Evolutionary conservation across 108 stramenopile species (phyloP), one percentile per base, ranked within the genome.

Genomic region (Nannochloropsis gaditana): DNA sequence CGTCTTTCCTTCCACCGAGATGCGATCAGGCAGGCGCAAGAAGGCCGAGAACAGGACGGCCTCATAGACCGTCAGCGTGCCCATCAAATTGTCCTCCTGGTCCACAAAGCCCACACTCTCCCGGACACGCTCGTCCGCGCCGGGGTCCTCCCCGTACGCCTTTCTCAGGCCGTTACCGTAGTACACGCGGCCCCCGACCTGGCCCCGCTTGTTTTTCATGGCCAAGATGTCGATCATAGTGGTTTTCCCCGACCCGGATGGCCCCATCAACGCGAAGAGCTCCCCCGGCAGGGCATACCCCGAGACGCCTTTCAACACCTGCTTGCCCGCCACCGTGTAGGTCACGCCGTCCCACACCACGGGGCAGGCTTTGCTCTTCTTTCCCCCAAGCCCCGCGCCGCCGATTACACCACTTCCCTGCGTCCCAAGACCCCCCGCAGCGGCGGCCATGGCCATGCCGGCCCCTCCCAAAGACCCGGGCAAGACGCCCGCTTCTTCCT

Each of bases 71-170:
- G 59, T 73, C 59, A 73, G 59, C 59, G 59, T 73, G 4, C 59
- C 59, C 59, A 73, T 73, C 6, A 73, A 73, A 73, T 73, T 73
- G n/a, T 73, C 59, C 59, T 73, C 59, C 8, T 73, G 59, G n/a
- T 73, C 59, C 19, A 73, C 59, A 73, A 2, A 73, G 15, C 59
- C 59, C 59, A 73, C 59, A 3, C 59, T 73, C n/a, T 73, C 59
- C 59, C 59, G 15, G 6, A 73, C n/a, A 1, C 59, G 15, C n/a
- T 73, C 59, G n/a, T 73, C 59, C 59, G 15, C 59, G 19, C 6
- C 6, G 19, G 19, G 19, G n/a, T 73, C 59, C 59, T 6, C n/a
- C 59, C 59, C 59, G n/a, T n/a, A 73, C 59, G 15, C 59, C 59
- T 73, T 73, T 31, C 31, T 31, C n/a, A 15, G 19, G 19, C 59